These are phyloP conservation scores for Chaetomiaceae sp. DNA, from an alignment of 2,329 filamentous ascomycete species.

Conservation along the genomic window DNA sequence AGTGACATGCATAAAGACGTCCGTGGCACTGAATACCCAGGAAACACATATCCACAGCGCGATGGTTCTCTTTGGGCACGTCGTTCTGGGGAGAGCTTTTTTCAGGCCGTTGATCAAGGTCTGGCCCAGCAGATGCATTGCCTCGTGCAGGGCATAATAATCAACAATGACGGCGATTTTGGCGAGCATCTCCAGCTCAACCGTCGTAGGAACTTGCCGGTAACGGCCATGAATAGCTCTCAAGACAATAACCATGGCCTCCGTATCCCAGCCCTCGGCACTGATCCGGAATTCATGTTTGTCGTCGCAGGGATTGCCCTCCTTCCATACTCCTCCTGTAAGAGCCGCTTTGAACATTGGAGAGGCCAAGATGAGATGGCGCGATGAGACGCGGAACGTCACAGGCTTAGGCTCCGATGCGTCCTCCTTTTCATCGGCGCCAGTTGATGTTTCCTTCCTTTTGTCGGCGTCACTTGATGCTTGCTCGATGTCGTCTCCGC, in stretches of 20 bases:
- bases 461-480: neutral
- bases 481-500: too few relatives aligned
- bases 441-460: neutral
- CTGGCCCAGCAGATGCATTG: neutral
- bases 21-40: neutral
- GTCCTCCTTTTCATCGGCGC: neutral
- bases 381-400: neutral
- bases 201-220: neutral
- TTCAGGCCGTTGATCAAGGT: neutral
- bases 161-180: constrained; percentile 11
- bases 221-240: constrained; percentile 1
- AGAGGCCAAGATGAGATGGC: neutral
- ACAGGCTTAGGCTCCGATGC: neutral
- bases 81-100: neutral
- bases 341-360: neutral
- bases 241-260: constrained; percentile 3
- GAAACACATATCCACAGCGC: constrained; percentile 5
- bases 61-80: neutral
- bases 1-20: neutral
- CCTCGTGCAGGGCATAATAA: neutral
- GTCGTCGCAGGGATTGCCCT: neutral
- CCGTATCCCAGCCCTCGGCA: constrained; percentile 1
- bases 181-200: constrained; percentile 6
- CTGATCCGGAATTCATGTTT: neutral
- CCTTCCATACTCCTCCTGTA: constrained; percentile 3